Base-by-base conservation (phyloP, 2,329 filamentous ascomycete genomes). In the Fusarium drepaniforme region DNA sequence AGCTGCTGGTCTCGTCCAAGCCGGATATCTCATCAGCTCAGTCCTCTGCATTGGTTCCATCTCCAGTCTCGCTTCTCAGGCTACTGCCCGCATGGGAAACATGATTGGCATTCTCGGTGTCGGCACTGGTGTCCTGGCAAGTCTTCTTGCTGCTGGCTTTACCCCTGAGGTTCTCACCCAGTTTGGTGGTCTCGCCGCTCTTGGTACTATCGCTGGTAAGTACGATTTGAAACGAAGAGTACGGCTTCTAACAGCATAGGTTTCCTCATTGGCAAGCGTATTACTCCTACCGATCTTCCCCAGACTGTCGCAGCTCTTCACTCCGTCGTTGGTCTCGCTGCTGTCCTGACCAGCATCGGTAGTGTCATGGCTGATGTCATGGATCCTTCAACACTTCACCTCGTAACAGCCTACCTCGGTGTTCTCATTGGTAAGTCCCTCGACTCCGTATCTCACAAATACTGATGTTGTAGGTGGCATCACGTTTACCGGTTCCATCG, bases 231-330 rank as follows among this genome's bases (percentile, higher is more conserved):
- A n/a, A n/a, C n/a, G n/a, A n/a, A n/a, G n/a, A n/a, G n/a, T n/a
- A n/a, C n/a, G n/a, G n/a, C n/a, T n/a, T 33, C 75, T 64, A 28
- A n/a, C 33, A 15, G 13, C 25, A 73, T 80, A 80, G 92, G 94
- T 37, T 89, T 94, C 60, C 81, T 95, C 28, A 96, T 98, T 73
- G 95, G 95, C 51, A 93, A 94, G 77, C 90, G 94, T 15, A 97
- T 97, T 75, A 97, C 94, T 0, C 94, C 95, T 0, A 97, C 95
- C 0, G 94, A 95, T 65, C 89, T 98, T 3, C 95, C 95, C 0
- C 95, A 98, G 81, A 97, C 94, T 0, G 95, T 97, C 3, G 95
- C 95, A 23, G 95, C 95, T 0, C 86, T 98, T 35, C 95, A 97
- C 83, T 97, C 94, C 0, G 95, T 98, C 9, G 95, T 98, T 37